Percentiles rank a stretch among this genome's conserved stretches.
Conservation (phyloP, 495 filamentous ascomycete species). For the Bryoglossum gracile region DNA sequence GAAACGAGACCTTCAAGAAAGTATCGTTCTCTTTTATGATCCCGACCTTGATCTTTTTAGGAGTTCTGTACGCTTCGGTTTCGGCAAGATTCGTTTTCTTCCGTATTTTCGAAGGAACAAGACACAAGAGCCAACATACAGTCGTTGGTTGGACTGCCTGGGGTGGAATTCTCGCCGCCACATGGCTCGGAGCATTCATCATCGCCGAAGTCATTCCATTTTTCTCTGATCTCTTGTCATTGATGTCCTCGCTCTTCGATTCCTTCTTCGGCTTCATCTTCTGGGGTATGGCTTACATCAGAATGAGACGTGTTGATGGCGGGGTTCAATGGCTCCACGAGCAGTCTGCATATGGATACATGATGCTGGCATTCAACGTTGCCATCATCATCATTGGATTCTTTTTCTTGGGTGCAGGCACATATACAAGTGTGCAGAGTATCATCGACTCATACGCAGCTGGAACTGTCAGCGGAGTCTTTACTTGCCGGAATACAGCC, state of each 20-base stretch:
- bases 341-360: conserved; percentile 52
- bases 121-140: conserved; percentile 71
- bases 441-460: conserved; percentile 54
- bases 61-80: conserved; percentile 81
- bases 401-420: conserved; percentile 70
- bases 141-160: conserved; percentile 74
- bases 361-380: conserved; percentile 58
- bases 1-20: conserved; percentile 66
- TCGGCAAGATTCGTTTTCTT: conserved; percentile 85
- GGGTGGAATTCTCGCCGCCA: conserved; percentile 62
- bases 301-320: conserved; percentile 67
- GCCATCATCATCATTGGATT: conserved; percentile 62
- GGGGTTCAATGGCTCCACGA: conserved; percentile 51
- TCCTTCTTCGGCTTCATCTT: conserved; percentile 93
- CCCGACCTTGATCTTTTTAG: conserved; percentile 82
- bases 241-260: conserved; percentile 88
- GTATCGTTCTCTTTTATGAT: conserved; percentile 88
- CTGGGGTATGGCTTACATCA: conserved; percentile 83
- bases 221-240: conserved; percentile 73
- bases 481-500: conserved; percentile 59
- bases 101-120: conserved; percentile 67
- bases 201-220: conserved; percentile 80
- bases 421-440: conserved; percentile 67
- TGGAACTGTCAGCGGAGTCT: conserved; percentile 49
- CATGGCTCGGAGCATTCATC: conserved; percentile 67